Evolutionary conservation across 495 filamentous ascomycete genomes (phyloP), one percentile per base, ranked within the genome.

Genomic region (Terfezia claveryi): DNA sequence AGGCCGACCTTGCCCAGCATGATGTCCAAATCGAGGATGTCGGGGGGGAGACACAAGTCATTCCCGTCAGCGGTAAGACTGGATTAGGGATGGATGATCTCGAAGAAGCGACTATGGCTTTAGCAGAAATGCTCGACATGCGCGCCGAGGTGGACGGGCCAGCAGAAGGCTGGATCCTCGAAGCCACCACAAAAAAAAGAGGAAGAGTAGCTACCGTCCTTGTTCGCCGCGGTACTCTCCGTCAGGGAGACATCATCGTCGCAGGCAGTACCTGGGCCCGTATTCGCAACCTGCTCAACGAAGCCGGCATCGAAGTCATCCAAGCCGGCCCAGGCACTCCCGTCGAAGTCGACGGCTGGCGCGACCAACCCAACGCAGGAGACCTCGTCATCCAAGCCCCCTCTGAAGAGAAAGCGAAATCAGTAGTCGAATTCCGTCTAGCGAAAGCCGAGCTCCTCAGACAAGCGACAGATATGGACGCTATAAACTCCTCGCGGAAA

Each of bases 281-380:
- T 56, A 80, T 96, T 23, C 79, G 86, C 14, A 78, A 78, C 10
- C 73, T 99, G 12, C 75, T 80, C 14, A 92, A 95, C 62, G 87
- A 96, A 71, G 82, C 83, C 16, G 87, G 91, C 36, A 66, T 76
- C 16, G 69, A 78, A 11, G 72, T 96, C 37, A 60, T 70, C 10
- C 79, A 80, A 64, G 86, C 87, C n/a, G 76, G 80, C 0, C 92
- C 92, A 0, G 92, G 91, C 8, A 85, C 80, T 38, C 87, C 91
- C 0, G 83, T 94, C 8, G 86, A 95, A 64, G 76, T 99, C 51
- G 80, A 93, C 56, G 92, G 92, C 4, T 99, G 92, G 92, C 80
- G 79, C 59, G 87, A 93, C 53, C 83, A 89, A 49, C 88, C 92
- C 0, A 70, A 71, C n/a, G 92, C 92, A 12, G 92, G 92, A 36